These are phyloP conservation scores for Chalciporus chontae DNA, from an alignment of 768 basidiomycete genomes.

Conservation along the genomic window DNA sequence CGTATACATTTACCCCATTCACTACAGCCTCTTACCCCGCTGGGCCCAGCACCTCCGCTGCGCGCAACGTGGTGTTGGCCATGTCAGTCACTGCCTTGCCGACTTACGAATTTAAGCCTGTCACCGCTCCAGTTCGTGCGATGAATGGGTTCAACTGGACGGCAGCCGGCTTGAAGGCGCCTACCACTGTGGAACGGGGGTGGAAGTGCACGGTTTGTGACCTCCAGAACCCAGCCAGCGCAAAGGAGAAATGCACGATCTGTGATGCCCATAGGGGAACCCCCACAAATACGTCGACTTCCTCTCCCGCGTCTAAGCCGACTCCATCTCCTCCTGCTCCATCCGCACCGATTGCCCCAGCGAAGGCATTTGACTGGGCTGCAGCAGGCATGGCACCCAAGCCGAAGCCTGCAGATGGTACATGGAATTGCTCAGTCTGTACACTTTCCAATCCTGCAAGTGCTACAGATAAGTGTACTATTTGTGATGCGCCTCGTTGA, in stretches of 20 bases:
- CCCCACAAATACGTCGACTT: slow-evolving; percentile 14
- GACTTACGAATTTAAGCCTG: slow-evolving; percentile 32
- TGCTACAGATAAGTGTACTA: slow-evolving; percentile 43
- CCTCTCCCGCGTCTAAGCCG: slow-evolving; percentile 2
- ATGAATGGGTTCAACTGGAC: slow-evolving; percentile 55
- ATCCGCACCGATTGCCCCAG: slow-evolving; percentile 4
- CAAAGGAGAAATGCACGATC: slow-evolving; percentile 41
- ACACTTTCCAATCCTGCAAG: slow-evolving; percentile 43
- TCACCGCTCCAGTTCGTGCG: slow-evolving; percentile 16
- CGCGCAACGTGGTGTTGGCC: slow-evolving; percentile 37
- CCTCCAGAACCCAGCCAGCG: slow-evolving; percentile 36
- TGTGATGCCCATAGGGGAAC: slow-evolving; percentile 39
- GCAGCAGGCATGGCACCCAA: slow-evolving; percentile 35
- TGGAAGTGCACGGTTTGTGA: slow-evolving; percentile 62
- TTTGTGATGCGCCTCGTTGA: slow-evolving; percentile 46
- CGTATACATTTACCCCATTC: slow-evolving; percentile 28
- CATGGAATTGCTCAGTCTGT: slow-evolving; percentile 43
- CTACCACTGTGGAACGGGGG: slow-evolving; percentile 24
- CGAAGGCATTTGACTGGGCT: slow-evolving; percentile 36
- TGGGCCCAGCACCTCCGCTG: slow-evolving; percentile 20
- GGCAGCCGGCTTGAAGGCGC: slow-evolving; percentile 55
- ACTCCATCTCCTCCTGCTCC: neutral
- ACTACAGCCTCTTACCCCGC: slow-evolving; percentile 12
- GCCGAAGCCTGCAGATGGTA: slow-evolving; percentile 18
- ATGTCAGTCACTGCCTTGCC: slow-evolving; percentile 46